Percentiles rank a stretch among this genome's conserved stretches.
Conservation (phyloP, 2,329 filamentous ascomycete species). For the Trichoderma polysporum region DNA sequence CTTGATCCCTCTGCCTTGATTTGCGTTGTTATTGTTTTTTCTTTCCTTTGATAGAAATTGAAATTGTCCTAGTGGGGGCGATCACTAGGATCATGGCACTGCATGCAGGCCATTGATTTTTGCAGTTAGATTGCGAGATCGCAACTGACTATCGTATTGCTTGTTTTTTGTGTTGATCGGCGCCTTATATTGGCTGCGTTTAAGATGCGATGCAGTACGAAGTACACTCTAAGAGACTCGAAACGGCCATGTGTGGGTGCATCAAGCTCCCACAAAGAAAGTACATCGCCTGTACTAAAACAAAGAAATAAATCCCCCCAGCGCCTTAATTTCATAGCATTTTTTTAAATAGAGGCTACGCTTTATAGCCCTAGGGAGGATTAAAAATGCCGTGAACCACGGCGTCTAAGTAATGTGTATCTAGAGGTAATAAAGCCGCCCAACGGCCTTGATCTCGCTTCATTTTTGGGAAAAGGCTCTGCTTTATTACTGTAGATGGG, state of each 20-base stretch:
- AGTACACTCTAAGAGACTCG: background rate
- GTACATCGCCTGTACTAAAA: background rate
- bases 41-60: background rate
- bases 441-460: too few relatives aligned
- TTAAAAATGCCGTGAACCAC: background rate
- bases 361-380: background rate
- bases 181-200: background rate
- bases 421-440: too few relatives aligned
- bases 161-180: background rate
- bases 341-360: background rate
- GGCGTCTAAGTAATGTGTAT: too few relatives aligned
- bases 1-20: background rate
- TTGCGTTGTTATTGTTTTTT: background rate
- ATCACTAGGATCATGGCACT: background rate
- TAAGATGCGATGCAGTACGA: background rate
- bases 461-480: too few relatives aligned
- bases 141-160: background rate
- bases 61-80: background rate
- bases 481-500: background rate
- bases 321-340: background rate
- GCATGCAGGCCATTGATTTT: background rate
- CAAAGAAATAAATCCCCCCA: background rate
- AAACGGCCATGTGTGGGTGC: background rate
- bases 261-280: background rate
- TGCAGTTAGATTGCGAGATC: background rate